These are phyloP conservation scores for Kwoniella dendrophila DNA, from an alignment of 768 basidiomycete species.

Conservation along the genomic window DNA sequence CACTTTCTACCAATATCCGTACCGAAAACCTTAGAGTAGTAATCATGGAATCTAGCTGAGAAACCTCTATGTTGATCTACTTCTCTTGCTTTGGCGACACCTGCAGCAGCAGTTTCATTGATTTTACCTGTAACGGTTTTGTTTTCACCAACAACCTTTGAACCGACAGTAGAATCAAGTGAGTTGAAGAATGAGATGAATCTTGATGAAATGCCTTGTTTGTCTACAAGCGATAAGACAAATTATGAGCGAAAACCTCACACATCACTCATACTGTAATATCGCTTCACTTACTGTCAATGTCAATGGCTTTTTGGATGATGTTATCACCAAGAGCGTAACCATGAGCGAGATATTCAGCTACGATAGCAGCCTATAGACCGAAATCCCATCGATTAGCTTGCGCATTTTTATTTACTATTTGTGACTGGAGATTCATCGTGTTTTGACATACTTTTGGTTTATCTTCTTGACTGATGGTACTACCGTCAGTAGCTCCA, in stretches of 20 bases:
- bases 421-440: neutral
- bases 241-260: neutral
- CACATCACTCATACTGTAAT: no score
- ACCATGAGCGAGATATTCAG: slow-evolving; percentile 90
- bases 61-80: slow-evolving; percentile 82
- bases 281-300: slow-evolving; percentile 55
- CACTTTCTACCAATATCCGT: slow-evolving; percentile 73
- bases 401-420: neutral
- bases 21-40: slow-evolving; percentile 63
- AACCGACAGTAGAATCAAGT: slow-evolving; percentile 72
- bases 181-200: slow-evolving; percentile 78
- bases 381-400: neutral
- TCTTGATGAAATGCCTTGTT: slow-evolving; percentile 82
- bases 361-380: slow-evolving; percentile 68
- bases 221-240: slow-evolving; percentile 57
- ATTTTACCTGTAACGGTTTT: slow-evolving; percentile 77
- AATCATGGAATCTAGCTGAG: slow-evolving; percentile 68
- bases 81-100: slow-evolving; percentile 69
- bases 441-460: slow-evolving; percentile 59
- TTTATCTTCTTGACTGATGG: slow-evolving; percentile 87
- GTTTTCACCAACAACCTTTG: slow-evolving; percentile 72
- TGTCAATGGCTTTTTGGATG: slow-evolving; percentile 62
- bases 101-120: slow-evolving; percentile 66
- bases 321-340: slow-evolving; percentile 78
- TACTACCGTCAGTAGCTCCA: slow-evolving; percentile 36